These are phyloP conservation scores for Brassica nigra DNA, from an alignment of 345 rosid species.

Conservation along the genomic window DNA sequence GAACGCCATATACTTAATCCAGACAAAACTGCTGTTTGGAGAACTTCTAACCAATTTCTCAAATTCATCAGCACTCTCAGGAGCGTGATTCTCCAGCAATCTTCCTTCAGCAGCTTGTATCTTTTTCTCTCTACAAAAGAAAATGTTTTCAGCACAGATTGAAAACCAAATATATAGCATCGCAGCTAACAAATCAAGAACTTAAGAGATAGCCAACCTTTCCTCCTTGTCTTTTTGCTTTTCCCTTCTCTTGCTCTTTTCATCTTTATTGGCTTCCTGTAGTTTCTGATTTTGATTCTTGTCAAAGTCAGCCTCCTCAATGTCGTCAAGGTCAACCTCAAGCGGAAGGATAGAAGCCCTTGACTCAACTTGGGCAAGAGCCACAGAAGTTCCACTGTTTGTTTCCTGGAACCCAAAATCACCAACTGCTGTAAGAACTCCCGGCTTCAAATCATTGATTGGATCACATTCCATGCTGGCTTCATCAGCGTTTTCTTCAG, in stretches of 20 bases:
- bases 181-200: slow-evolving; percentile 6
- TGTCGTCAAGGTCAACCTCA: slow-evolving; percentile 78
- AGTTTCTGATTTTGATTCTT: slow-evolving; percentile 42
- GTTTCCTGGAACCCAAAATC: slow-evolving; percentile 37
- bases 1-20: slow-evolving; percentile 92
- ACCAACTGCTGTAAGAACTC: slow-evolving; percentile 26
- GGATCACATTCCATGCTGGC: slow-evolving; percentile 44
- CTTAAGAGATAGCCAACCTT: slow-evolving; percentile 52
- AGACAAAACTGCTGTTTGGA: slow-evolving; percentile 89
- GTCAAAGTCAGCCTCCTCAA: slow-evolving; percentile 53
- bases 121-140: slow-evolving; percentile 65
- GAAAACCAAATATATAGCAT: slow-evolving; percentile 6
- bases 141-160: slow-evolving; percentile 19
- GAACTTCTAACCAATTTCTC: slow-evolving; percentile 90
- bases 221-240: slow-evolving; percentile 73
- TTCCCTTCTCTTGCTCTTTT: slow-evolving; percentile 54
- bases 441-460: slow-evolving; percentile 31
- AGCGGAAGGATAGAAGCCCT: slow-evolving; percentile 86
- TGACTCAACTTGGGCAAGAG: slow-evolving; percentile 63
- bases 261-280: slow-evolving; percentile 41
- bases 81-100: slow-evolving; percentile 73
- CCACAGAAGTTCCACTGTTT: slow-evolving; percentile 45
- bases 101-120: slow-evolving; percentile 94
- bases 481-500: slow-evolving; percentile 51
- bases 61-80: slow-evolving; percentile 83